phyloP scores from a whole-genome alignment of 345 rosid species.

The Moringa oleifera region DNA sequence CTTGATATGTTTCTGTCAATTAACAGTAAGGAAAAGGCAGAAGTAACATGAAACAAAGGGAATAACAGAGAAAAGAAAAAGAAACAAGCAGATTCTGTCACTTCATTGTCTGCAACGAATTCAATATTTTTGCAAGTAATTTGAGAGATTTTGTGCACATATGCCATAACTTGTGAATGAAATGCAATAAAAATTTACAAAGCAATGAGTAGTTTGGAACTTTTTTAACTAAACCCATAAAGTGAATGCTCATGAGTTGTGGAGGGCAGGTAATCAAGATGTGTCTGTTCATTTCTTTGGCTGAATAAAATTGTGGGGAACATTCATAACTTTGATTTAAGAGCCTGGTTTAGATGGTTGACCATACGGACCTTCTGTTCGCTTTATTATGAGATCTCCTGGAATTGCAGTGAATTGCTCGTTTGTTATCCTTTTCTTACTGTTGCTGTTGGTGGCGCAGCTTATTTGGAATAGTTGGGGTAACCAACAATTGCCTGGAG shows the following conservation, averaged over 20 bases:
- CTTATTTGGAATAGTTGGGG: conserved; percentile 92
- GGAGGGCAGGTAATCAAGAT: not conserved
- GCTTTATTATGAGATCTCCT: conserved; percentile 1
- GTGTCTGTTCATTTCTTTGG: no score
- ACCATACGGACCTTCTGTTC: not conserved
- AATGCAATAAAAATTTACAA: no score
- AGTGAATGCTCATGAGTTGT: not conserved
- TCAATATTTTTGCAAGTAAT: no score
- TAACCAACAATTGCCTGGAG: conserved; percentile 76
- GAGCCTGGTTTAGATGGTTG: not conserved
- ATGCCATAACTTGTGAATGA: not conserved
- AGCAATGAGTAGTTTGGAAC: not conserved
- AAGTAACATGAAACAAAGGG: not conserved
- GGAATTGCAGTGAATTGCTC: no score
- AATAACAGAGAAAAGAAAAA: not conserved
- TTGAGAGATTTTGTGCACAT: not conserved
- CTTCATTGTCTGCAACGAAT: no score
- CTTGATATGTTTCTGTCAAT: not conserved
- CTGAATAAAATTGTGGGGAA: not conserved
- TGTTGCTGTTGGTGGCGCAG: conserved; percentile 44
- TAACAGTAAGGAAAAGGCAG: not conserved
- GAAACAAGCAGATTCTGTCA: not conserved
- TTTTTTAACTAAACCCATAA: no score
- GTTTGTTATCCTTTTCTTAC: conserved; percentile 5
- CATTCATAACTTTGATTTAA: not conserved